These are phyloP conservation scores for Croton setiger DNA, from an alignment of 441 rosid species.

Conservation along the genomic window DNA sequence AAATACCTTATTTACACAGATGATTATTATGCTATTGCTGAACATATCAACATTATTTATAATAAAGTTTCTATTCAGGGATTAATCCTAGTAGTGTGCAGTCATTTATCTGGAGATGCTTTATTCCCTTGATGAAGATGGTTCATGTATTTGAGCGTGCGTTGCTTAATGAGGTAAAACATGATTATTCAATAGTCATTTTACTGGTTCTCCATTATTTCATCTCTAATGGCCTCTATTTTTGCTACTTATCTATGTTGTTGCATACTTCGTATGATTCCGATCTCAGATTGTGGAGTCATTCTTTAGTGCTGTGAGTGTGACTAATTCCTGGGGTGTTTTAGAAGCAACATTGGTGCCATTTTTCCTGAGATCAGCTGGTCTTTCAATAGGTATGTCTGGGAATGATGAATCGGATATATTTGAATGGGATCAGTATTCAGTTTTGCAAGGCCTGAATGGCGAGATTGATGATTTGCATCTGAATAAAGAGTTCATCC, in stretches of 20 bases:
- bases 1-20: neutral
- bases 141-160: constrained; percentile 57
- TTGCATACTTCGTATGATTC: constrained; percentile 29
- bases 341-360: constrained; percentile 72
- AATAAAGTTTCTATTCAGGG: constrained; percentile 31
- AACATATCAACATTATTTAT: constrained; percentile 12
- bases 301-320: constrained; percentile 56
- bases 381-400: constrained; percentile 49
- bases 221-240: neutral
- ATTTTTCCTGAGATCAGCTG: constrained; percentile 60
- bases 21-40: neutral
- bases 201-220: constrained; percentile 6
- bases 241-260: constrained; percentile 21
- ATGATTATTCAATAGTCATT: constrained; percentile 9
- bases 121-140: constrained; percentile 68
- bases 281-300: constrained; percentile 53
- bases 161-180: constrained; percentile 65
- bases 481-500: constrained; percentile 32
- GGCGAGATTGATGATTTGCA: constrained; percentile 24
- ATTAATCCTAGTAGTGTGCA: constrained; percentile 40
- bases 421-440: constrained; percentile 37
- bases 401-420: constrained; percentile 46
- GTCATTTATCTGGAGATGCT: constrained; percentile 64
- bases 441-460: constrained; percentile 23
- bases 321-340: constrained; percentile 52